Evolutionary conservation across 345 rosid species (phyloP), one percentile per base, ranked within the genome.

Genomic region (Murraya koenigii): DNA sequence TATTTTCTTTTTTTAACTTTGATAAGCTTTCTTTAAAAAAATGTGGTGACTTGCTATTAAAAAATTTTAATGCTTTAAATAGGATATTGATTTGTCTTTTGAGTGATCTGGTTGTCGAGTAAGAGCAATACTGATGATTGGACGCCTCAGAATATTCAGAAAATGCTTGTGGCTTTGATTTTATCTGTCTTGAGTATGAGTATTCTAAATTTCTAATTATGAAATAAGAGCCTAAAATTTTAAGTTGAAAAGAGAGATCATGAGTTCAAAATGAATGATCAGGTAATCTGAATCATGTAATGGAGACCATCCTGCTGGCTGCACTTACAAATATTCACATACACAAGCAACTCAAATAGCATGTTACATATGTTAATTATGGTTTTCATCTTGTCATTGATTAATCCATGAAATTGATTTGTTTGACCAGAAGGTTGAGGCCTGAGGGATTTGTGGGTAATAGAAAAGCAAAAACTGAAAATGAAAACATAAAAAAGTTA

Each of bases 1-100:
- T 81, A 76, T 67, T 64, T n/a, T 28, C 36, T 49, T 62, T 39
- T 6, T 33, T 61, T 58, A 25, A 67, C 32, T 69, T 78, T 55
- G 38, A 63, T 47, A 44, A 19, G 5, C 15, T 79, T 32, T 47
- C 19, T 78, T 44, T 71, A 11, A 15, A 2, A 33, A 54, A 44
- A 52, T 52, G 20, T 75, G 26, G 56, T 30, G 59, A 22, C 44
- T 75, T 63, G 0, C 69, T 30, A 11, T 61, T 61, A 1, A 26
- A 10, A 1, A 6, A 74, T 39, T 73, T 38, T 22, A 10, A 8
- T 38, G 5, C 52, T 39, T 60, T 28, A 74, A 41, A 56, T 35
- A 35, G 52, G 13, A 23, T 56, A 15, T 3, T 19, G 65, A 56
- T n/a, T n/a, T 19, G 1, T 72, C 66, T 14, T 23, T 73, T 28